Evolutionary conservation across 345 rosid genomes (phyloP), one percentile per base, ranked within the genome.

Genomic region (Turritis glabra): DNA sequence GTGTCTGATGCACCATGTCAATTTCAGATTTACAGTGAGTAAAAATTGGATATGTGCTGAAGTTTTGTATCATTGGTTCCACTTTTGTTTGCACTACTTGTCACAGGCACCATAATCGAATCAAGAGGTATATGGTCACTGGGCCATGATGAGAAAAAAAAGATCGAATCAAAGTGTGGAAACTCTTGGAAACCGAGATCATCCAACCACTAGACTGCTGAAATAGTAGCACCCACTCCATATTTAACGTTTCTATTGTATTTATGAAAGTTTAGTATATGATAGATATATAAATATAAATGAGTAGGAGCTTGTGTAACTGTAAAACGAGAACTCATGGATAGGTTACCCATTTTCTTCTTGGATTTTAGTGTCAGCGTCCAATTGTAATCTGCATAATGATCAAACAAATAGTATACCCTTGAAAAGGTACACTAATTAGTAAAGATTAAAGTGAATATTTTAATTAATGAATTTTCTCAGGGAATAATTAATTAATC

Each of bases 221-320:
- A 9, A 62, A 43, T 19, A 69, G 9, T 40, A 38, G 40, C 53
- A 69, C 53, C 53, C 26, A 26, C 29, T 26, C 71, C 47, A 41
- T n/a, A n/a, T 66, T 33, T 5, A 4, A 10, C 21, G 10, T 65
- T 32, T 13, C 19, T 1, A 11, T 65, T 65, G 57, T 48, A 65
- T 22, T 22, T 18, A 47, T 48, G 6, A 51, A 46, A 7, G n/a
- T 3, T 7, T 46, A 26, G 25, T 43, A 21, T 62, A 46, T n/a
- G n/a, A n/a, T n/a, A n/a, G n/a, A n/a, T 46, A 17, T 25, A 43
- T 18, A 29, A 25, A 41, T 23, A 26, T 5, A 11, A 5, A 47
- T 30, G 40, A 23, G 50, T 40, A 23, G 35, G 38, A 33, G 38
- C 38, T 9, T 33, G 12, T 33, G 38, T 33, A 12, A 3, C 40